Base-by-base conservation (phyloP, 306 rosid genomes). In the Prunus davidiana region DNA sequence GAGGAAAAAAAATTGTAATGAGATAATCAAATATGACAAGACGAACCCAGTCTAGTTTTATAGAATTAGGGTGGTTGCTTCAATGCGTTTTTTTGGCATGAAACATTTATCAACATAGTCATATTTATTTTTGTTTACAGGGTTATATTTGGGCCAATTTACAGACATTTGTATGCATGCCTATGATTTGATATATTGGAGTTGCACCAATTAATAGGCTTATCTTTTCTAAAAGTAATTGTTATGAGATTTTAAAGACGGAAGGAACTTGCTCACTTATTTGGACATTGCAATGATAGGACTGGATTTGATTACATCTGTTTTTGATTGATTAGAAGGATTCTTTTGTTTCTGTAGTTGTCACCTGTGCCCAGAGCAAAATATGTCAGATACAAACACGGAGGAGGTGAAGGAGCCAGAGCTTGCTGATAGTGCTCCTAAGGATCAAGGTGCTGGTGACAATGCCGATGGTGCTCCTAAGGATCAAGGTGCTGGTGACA, bases 391-490 rank as follows among this genome's bases (percentile, higher is more conserved):
- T 32, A 77, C 76, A 64, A 79, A 78, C 76, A 74, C 20, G 64
- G 90, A 85, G 69, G 89, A 78, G 61, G 71, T 85, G 67, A 89
- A 88, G 85, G 92, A 89, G 32, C 83, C 82, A 74, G 91, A 80
- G 70, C 49, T 72, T 79, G 70, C 56, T 28, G 86, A 82, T 55
- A 76, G 75, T 84, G 60, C 88, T 41, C 74, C 82, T 14, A 79
- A 74, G 28, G 70, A 84, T 81, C 86, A 83, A 84, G 88, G 71
- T 73, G 79, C 61, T 13, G 76, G 69, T 77, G 92, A 74, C 47
- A 79, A 61, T 71, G 70, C 88, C 6, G 84, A n/a, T 27, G 2
- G 30, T 27, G 30, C 88, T 41, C 74, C 82, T 14, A 78, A 74
- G 27, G 69, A 83, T 81, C 86, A 83, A 84, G 88, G 71, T 73